Evolutionary conservation across 331 rosid species (phyloP).

Genomic region (Saraca asoca): DNA sequence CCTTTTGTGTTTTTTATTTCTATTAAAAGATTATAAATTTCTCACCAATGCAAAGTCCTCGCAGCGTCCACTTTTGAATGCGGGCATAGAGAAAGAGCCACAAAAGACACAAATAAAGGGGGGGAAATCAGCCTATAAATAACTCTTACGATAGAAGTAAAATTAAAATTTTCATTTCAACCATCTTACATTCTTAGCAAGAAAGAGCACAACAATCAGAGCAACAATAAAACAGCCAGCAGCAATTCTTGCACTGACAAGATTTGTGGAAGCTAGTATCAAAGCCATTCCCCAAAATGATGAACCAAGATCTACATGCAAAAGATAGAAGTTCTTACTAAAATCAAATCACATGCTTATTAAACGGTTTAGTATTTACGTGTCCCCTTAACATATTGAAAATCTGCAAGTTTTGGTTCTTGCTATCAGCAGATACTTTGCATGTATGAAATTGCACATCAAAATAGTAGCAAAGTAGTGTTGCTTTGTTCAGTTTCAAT

Average conservation of each 20-base stretch:
- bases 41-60: conserved; percentile 93
- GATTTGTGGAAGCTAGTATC: conserved; percentile 88
- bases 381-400: not conserved
- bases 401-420: not conserved
- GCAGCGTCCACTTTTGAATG: conserved; percentile 82
- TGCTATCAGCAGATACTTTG: not conserved
- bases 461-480: not conserved
- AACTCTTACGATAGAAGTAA: conserved; percentile 6
- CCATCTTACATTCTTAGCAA: conserved; percentile 82
- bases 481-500: not conserved
- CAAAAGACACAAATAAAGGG: conserved; percentile 24
- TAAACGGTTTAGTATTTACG: not conserved
- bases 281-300: conserved; percentile 97
- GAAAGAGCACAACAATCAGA: conserved; percentile 70
- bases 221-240: conserved; percentile 86
- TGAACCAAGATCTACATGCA: conserved; percentile 80
- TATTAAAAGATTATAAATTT: conserved; percentile 10
- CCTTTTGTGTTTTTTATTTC: conserved; percentile 17
- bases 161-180: conserved; percentile 6
- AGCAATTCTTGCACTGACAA: conserved; percentile 80
- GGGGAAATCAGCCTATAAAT: conserved; percentile 24
- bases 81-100: conserved; percentile 16
- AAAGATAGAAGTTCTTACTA: conserved; percentile 24
- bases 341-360: conserved; percentile 22
- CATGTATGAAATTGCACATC: conserved; percentile 20